Conservation (phyloP, 495 filamentous ascomycete species). For the Tricharina praecox region DNA sequence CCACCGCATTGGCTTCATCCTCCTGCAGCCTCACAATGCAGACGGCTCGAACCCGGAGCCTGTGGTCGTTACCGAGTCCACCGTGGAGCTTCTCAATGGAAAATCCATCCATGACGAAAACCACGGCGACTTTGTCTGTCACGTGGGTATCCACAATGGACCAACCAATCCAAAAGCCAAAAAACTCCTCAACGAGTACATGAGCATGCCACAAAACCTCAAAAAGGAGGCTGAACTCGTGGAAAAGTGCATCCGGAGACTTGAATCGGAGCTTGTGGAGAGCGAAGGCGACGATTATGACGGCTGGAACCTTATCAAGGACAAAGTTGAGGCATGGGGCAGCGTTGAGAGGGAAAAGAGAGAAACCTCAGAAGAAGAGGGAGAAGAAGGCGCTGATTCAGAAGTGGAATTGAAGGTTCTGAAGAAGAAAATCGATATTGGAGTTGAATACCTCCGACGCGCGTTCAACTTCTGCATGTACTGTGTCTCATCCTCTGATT, state of each 20-base stretch:
- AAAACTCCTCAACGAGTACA: conserved; percentile 52
- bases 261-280: conserved; percentile 61
- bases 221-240: conserved; percentile 24
- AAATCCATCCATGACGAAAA: conserved; percentile 89
- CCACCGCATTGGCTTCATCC: conserved; percentile 94
- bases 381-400: conserved; percentile 56
- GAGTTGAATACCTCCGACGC: conserved; percentile 89
- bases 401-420: conserved; percentile 51
- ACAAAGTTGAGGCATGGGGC: conserved; percentile 54
- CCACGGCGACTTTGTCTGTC: conserved; percentile 88
- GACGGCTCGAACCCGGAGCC: conserved; percentile 52
- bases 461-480: conserved; percentile 99
- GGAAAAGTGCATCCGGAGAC: conserved; percentile 40
- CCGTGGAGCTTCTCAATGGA: conserved; percentile 80
- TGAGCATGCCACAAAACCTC: conserved; percentile 27
- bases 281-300: conserved; percentile 26
- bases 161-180: conserved; percentile 62
- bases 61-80: conserved; percentile 49
- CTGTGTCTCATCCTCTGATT: conserved; percentile 96
- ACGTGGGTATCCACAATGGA: conserved; percentile 88
- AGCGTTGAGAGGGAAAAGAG: conserved; percentile 54
- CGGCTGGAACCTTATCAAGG: conserved; percentile 44
- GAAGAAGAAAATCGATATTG: conserved; percentile 90
- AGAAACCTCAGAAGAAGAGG: conserved; percentile 39
- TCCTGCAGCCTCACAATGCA: conserved; percentile 30